Evolutionary conservation across 164 flowering plant genomes (phyloP).

Genomic region (Annona cherimola): DNA sequence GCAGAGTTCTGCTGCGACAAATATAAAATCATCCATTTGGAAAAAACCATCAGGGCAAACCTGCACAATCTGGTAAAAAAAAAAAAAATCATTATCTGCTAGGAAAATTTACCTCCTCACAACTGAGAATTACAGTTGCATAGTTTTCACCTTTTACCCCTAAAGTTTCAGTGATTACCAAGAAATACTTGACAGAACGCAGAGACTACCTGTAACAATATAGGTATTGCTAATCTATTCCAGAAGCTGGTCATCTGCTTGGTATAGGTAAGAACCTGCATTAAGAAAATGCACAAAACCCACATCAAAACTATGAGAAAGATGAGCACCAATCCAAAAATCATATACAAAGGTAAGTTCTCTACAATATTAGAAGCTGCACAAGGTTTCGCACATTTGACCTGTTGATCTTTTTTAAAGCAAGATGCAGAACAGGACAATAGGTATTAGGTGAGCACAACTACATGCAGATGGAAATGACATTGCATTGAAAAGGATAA

Average conservation of each 20-base stretch:
- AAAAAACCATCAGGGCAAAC: constrained; percentile 61
- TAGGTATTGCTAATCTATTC: constrained; percentile 49
- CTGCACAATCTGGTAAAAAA: constrained; percentile 60
- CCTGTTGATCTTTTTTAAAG: too few species aligned
- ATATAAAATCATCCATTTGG: constrained; percentile 47
- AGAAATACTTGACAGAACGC: too few species aligned
- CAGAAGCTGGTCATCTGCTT: constrained; percentile 48
- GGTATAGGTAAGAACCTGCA: constrained; percentile 65
- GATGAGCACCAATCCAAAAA: neutral
- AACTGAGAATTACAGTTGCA: neutral
- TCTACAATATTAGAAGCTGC: too few species aligned
- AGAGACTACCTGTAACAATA: constrained; percentile 57
- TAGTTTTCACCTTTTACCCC: too few species aligned
- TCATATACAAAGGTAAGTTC: too few species aligned
- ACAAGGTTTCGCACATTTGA: too few species aligned
- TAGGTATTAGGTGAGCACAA: too few species aligned
- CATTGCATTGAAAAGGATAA: too few species aligned
- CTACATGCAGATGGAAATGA: too few species aligned
- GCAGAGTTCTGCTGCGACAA: constrained; percentile 57
- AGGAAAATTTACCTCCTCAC: neutral
- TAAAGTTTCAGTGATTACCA: too few species aligned
- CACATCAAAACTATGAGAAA: neutral
- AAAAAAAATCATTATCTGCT: constrained; percentile 7
- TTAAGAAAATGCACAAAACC: constrained; percentile 9
- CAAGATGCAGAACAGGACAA: too few species aligned